These are phyloP conservation scores for Globisporangium takayamanum DNA, from an alignment of 352 stramenopile species.

Conservation along the genomic window DNA sequence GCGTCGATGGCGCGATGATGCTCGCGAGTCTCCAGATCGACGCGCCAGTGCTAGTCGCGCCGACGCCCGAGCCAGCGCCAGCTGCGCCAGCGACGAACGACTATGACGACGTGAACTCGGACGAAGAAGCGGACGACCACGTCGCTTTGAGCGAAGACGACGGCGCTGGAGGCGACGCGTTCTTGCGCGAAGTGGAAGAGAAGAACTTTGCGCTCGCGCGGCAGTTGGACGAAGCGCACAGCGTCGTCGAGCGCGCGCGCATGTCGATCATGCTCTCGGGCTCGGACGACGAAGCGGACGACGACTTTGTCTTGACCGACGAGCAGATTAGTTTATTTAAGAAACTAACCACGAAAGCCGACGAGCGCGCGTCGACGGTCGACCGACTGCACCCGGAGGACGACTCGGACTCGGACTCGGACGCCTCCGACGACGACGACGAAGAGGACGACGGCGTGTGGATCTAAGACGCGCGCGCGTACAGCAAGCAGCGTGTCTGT, in stretches of 20 bases:
- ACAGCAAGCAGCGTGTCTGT: too few species aligned
- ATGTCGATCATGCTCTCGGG: constrained; percentile 84
- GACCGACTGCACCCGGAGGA: constrained; percentile 72
- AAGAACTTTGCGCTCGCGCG: constrained; percentile 82
- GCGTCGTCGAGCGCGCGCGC: constrained; percentile 73
- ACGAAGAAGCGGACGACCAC: constrained; percentile 77
- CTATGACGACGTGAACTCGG: constrained; percentile 74
- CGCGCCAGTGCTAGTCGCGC: constrained; percentile 16
- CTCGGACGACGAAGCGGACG: constrained; percentile 62
- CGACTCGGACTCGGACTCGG: constrained; percentile 75
- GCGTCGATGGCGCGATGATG: constrained; percentile 18
- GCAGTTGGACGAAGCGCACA: constrained; percentile 78
- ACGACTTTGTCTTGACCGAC: constrained; percentile 54
- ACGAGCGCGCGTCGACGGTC: constrained; percentile 83
- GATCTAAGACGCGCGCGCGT: constrained; percentile 52
- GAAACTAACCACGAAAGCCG: constrained; percentile 84
- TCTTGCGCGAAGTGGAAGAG: constrained; percentile 72
- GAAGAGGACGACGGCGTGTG: constrained; percentile 77
- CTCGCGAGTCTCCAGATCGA: constrained; percentile 13
- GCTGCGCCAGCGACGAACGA: constrained; percentile 31
- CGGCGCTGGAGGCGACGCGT: constrained; percentile 16
- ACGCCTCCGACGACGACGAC: constrained; percentile 52
- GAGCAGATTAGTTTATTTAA: constrained; percentile 90
- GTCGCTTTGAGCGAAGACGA: constrained; percentile 70
- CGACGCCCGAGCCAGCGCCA: constrained; percentile 16